phyloP scores from a whole-genome alignment of 2,329 filamentous ascomycete genomes.

The Hawksworthiomyces lignivorus region DNA sequence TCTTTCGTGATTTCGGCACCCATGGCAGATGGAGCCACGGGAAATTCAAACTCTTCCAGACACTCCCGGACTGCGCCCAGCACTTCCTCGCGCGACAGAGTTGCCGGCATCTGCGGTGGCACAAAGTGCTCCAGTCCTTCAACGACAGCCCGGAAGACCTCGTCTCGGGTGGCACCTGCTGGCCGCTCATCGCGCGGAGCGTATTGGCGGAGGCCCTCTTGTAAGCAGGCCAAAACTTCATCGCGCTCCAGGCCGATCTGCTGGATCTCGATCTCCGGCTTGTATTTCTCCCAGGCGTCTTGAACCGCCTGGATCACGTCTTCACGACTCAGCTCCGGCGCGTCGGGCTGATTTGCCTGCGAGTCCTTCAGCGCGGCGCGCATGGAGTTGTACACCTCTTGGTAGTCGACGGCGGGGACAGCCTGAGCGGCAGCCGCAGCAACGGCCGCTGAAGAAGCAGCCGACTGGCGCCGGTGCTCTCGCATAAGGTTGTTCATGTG shows the following conservation, averaged over 20 bases:
- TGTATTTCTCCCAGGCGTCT: constrained; percentile 90
- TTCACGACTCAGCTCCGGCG: constrained; percentile 58
- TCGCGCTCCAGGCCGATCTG: constrained; percentile 86
- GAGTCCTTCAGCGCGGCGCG: constrained; percentile 64
- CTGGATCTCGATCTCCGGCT: constrained; percentile 84
- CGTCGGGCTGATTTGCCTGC: constrained; percentile 39
- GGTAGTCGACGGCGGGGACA: constrained; percentile 56
- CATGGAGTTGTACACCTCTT: constrained; percentile 80
- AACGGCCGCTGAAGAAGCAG: constrained; percentile 37
- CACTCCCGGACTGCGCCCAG: constrained; percentile 78
- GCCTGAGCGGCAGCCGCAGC: constrained; percentile 45
- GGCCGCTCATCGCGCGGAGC: constrained; percentile 44
- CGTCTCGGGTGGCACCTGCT: constrained; percentile 64
- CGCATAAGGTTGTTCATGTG: constrained; percentile 75
- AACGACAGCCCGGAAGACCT: constrained; percentile 79
- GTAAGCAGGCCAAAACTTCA: constrained; percentile 78
- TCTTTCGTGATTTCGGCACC: constrained; percentile 50
- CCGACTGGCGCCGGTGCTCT: constrained; percentile 64
- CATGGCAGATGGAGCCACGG: constrained; percentile 49
- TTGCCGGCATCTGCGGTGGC: constrained; percentile 60
- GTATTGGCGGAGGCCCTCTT: constrained; percentile 77
- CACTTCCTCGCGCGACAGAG: constrained; percentile 72
- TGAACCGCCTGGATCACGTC: constrained; percentile 80
- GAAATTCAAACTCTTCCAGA: constrained; percentile 76
- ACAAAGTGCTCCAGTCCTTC: constrained; percentile 76